Percentiles rank a stretch among this genome's conserved stretches.
phyloP scores from a whole-genome alignment of 2,329 filamentous ascomycete genomes.

The Magnaporthales sp. region DNA sequence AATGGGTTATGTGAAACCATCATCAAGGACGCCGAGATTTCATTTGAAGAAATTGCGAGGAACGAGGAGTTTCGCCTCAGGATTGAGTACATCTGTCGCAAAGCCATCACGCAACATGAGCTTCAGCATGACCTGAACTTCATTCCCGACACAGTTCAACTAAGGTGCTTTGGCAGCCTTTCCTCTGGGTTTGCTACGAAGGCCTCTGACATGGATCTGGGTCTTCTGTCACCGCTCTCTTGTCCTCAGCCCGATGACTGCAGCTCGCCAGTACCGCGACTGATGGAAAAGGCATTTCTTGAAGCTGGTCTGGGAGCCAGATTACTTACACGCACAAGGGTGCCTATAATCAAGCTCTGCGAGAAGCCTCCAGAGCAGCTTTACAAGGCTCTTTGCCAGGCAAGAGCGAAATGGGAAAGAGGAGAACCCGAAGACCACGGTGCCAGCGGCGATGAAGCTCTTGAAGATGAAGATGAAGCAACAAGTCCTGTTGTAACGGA shows the following conservation, averaged over 20 bases:
- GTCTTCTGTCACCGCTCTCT: constrained; percentile 59
- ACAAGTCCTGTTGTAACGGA: not conserved
- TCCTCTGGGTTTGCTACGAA: constrained; percentile 79
- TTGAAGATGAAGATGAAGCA: not conserved
- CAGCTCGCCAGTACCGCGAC: constrained; percentile 57
- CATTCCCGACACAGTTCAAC: constrained; percentile 46
- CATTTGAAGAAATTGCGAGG: constrained; percentile 49
- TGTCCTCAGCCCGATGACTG: constrained; percentile 40
- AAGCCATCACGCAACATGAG: constrained; percentile 48
- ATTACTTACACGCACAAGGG: constrained; percentile 67
- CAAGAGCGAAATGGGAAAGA: constrained; percentile 64
- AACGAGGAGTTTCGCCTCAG: constrained; percentile 62
- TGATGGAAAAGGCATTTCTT: constrained; percentile 68
- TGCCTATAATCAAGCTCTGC: constrained; percentile 84
- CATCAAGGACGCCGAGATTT: constrained; percentile 54
- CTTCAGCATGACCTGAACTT: constrained; percentile 44
- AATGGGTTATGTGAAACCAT: constrained; percentile 38
- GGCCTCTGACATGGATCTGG: constrained; percentile 86
- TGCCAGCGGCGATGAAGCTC: constrained; percentile 22
- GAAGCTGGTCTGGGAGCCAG: constrained; percentile 66
- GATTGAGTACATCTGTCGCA: constrained; percentile 57
- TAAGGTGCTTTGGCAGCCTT: constrained; percentile 76
- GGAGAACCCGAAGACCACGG: constrained; percentile 32
- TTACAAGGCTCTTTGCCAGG: constrained; percentile 50
- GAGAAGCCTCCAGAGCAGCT: constrained; percentile 57